Evolutionary conservation across 208 protist species (phyloP), one percentile per base, ranked within the genome.

Genomic region (Porcisia hertigi): DNA sequence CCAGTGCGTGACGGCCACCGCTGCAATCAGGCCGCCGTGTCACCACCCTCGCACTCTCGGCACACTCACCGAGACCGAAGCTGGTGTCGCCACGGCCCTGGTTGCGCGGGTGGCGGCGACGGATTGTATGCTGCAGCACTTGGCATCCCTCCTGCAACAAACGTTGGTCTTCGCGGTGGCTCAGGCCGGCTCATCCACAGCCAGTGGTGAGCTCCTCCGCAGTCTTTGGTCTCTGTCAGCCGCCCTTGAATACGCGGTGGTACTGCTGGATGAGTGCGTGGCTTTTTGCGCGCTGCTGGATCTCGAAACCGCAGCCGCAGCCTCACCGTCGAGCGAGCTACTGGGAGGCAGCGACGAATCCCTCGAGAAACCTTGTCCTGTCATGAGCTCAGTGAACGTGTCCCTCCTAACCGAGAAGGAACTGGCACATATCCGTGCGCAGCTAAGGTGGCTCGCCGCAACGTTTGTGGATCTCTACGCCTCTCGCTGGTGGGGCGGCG

Each of bases 261-360:
- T 20, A 34, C 52, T 77, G 36, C 53, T 82, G 6, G 78, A 82
- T 57, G 78, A 77, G 57, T 69, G 58, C 41, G 43, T 55, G 36
- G 66, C 58, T 25, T 77, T 64, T 66, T 77, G 72, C 72, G 73
- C 65, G 41, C 47, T 66, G 25, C 67, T 82, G 8, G 59, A 76
- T 49, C 65, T 81, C 25, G 71, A 81, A 23, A 69, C 36, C 47
- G 30, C 71, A 1, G 55, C 59, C 36, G 53, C 52, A 39, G 25
- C 41, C 2, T 9, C 63, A 7, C 41, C 63, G 16, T 5, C 63
- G 23, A 67, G 63, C 23, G 41, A 67, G 41, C 63, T 52, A 47
- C 41, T 52, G 9, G 12, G 52, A 14, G 14, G 11, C 60, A 55
- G 12, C 41, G 47, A 36, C 39, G 1, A 59, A 47, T 53, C 47